These are phyloP conservation scores for Asterochloris erici DNA, from an alignment of 139 green algal genomes.

Conservation along the genomic window DNA sequence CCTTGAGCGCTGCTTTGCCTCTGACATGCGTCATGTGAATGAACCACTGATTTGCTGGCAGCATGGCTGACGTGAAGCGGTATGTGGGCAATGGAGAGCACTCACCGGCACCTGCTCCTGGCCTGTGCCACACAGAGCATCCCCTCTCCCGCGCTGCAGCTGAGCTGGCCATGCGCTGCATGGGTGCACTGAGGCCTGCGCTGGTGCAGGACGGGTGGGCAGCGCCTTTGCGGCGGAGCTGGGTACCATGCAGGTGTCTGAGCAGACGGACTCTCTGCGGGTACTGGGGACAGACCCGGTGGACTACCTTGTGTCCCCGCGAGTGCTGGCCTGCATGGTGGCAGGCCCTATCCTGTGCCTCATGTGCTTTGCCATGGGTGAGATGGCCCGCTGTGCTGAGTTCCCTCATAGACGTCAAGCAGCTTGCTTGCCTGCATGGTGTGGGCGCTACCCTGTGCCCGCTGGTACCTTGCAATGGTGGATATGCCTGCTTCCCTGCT, in stretches of 20 bases:
- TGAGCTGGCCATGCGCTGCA: neutral
- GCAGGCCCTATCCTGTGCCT: slow-evolving; percentile 90
- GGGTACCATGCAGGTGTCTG: slow-evolving; percentile 98
- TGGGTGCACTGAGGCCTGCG: neutral
- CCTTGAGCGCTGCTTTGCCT: too few relatives aligned
- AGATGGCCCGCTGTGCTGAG: neutral
- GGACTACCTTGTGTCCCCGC: slow-evolving; percentile 96
- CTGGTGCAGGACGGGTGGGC: slow-evolving; percentile 79
- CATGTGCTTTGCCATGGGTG: slow-evolving; percentile 95
- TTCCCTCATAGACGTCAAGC: neutral
- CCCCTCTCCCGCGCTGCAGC: neutral
- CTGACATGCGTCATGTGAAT: too few relatives aligned
- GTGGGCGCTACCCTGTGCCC: neutral
- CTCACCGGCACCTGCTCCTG: neutral
- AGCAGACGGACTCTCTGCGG: slow-evolving; percentile 96
- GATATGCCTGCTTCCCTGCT: neutral
- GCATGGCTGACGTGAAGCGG: too few relatives aligned
- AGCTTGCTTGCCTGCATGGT: neutral
- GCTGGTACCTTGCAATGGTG: neutral
- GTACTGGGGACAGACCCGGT: slow-evolving; percentile 94
- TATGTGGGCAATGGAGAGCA: neutral
- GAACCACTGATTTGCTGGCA: too few relatives aligned
- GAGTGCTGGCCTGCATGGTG: slow-evolving; percentile 91
- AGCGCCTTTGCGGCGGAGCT: slow-evolving; percentile 97
- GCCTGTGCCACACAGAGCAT: neutral